Base-by-base conservation (phyloP, 441 rosid species). In the Populus hybrid region DNA sequence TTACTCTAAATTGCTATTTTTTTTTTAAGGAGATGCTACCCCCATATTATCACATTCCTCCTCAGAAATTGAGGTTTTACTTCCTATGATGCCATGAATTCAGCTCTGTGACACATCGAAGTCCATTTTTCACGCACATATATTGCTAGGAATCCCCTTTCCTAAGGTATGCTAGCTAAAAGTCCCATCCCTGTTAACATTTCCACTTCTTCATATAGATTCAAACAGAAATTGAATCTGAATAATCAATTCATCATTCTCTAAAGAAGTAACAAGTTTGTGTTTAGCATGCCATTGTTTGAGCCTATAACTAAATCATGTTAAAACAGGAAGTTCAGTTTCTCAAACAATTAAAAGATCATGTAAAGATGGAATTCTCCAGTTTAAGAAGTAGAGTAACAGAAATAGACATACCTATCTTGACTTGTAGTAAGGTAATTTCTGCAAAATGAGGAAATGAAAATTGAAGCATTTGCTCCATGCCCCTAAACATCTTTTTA, bases 361-460 rank as follows among this genome's bases (percentile, higher is more conserved):
- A 12, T 35, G 24, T 69, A 38, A 20, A 10, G 8, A 35, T 7
- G 66, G 9, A 75, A 67, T n/a, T 40, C 69, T n/a, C 64, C 23
- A 34, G 73, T 75, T 50, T 67, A 72, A 67, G 64, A 5, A 75
- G 57, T 14, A 50, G 57, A 14, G 57, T 1, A 50, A 67, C 46
- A 71, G 65, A 75, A 11, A 68, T 10, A 30, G n/a, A 40, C 74
- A 77, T 84, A 83, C 90, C 89, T 78, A 75, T 82, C 68, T 80
- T 76, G 80, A 57, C 11, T 34, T 67, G n/a, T 57, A 73, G 46
- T 73, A 36, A 73, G 8, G 35, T 66, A 65, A 72, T 35, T 73
- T 78, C 57, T 38, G 77, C 67, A 77, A 75, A 71, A 79, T 34
- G 78, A 80, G 67, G 66, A 24, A 36, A 67, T 69, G 76, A 75